Percentiles rank a stretch among this genome's conserved stretches.
These are phyloP conservation scores for Alternaria dauci DNA, from an alignment of 2,329 filamentous ascomycete species.

Conservation along the genomic window DNA sequence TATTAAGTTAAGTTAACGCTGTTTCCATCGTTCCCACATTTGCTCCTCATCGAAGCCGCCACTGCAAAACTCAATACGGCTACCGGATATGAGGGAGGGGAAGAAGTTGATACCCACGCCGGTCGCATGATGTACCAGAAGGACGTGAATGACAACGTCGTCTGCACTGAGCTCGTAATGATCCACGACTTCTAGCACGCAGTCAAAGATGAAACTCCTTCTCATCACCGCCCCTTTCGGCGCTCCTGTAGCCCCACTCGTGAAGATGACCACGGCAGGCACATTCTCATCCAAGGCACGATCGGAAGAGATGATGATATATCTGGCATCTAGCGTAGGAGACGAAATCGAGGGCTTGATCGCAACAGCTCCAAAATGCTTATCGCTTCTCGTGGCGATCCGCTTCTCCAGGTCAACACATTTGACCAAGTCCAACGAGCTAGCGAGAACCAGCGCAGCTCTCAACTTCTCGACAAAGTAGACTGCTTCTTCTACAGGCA, in stretches of 20 bases:
- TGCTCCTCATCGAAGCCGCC: conserved; percentile 48
- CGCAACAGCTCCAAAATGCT: conserved; percentile 49
- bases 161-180: conserved; percentile 44
- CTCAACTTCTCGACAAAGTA: conserved; percentile 56
- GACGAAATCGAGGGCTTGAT: conserved; percentile 48
- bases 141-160: conserved; percentile 46
- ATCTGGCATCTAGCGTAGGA: conserved; percentile 35
- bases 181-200: conserved; percentile 44
- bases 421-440: conserved; percentile 44
- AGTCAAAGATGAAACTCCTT: conserved; percentile 51
- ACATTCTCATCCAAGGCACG: conserved; percentile 52
- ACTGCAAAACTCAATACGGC: conserved; percentile 47
- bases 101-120: conserved; percentile 50
- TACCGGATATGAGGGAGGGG: conserved; percentile 44
- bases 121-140: conserved; percentile 50
- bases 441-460: conserved; percentile 51
- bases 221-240: conserved; percentile 59
- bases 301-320: conserved; percentile 55
- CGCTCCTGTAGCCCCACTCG: conserved; percentile 57
- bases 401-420: conserved; percentile 38
- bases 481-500: conserved; percentile 56
- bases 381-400: conserved; percentile 37
- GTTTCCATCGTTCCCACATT: conserved; percentile 50
- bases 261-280: conserved; percentile 57
- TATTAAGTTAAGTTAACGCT: too few relatives aligned